Conservation (phyloP, 306 rosid genomes). For the Senna siamea region DNA sequence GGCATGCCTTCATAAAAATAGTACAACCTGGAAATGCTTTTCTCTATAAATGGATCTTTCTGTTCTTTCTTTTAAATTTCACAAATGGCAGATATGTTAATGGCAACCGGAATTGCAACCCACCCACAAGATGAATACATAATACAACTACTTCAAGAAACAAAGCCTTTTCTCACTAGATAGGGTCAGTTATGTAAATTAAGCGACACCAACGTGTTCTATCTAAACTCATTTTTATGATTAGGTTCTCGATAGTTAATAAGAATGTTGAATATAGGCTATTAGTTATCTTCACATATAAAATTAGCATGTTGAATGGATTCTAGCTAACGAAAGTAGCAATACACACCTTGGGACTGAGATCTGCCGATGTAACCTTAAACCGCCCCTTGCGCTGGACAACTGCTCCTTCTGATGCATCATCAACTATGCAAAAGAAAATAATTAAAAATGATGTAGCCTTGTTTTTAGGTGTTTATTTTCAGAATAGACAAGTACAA, state of each 20-base stretch:
- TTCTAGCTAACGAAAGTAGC: slow-evolving; percentile 2
- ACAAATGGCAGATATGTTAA: neutral
- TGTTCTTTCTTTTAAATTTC: neutral
- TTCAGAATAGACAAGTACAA: slow-evolving; percentile 18
- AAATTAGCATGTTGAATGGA: slow-evolving; percentile 13
- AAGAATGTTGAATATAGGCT: neutral
- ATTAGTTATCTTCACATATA: neutral
- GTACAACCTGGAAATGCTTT: neutral
- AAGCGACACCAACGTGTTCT: no score
- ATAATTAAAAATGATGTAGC: slow-evolving; percentile 4
- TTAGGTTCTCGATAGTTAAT: neutral
- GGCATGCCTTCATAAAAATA: neutral
- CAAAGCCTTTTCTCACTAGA: no score
- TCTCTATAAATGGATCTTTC: neutral
- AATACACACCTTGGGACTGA: slow-evolving; percentile 75
- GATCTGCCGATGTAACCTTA: slow-evolving; percentile 84
- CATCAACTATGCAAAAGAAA: slow-evolving; percentile 63
- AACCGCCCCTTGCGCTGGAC: slow-evolving; percentile 90
- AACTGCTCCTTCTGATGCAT: slow-evolving; percentile 76
- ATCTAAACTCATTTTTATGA: no score
- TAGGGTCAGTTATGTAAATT: no score
- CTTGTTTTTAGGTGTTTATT: slow-evolving; percentile 15
- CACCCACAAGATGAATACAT: no score
- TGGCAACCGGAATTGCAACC: neutral
- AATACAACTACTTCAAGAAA: no score